phyloP scores from a whole-genome alignment of 495 filamentous ascomycete species.

The Penicillium canescens region DNA sequence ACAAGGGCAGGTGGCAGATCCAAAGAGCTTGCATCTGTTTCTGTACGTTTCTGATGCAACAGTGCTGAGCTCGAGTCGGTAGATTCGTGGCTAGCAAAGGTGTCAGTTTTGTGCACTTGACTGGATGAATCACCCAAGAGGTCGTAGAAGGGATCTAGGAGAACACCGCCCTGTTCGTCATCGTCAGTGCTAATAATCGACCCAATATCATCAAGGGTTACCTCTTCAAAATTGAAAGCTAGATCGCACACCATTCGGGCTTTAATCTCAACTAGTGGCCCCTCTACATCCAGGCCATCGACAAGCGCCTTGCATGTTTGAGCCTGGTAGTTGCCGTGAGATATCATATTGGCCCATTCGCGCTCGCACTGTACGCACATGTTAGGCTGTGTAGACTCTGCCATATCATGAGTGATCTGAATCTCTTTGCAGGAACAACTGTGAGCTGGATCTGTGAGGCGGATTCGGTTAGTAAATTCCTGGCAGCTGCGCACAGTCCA shows the following conservation, averaged over 20 bases:
- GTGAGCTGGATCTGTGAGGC: not conserved
- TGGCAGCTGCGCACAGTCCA: constrained; percentile 27
- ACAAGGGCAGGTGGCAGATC: too few relatives aligned
- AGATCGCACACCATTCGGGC: constrained; percentile 12
- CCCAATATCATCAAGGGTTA: too few relatives aligned
- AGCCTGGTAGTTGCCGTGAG: not conserved
- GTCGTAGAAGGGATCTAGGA: too few relatives aligned
- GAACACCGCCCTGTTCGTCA: too few relatives aligned
- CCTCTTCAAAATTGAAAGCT: too few relatives aligned
- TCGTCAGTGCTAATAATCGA: too few relatives aligned
- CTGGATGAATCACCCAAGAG: too few relatives aligned
- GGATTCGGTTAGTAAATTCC: constrained; percentile 20
- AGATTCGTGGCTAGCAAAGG: too few relatives aligned
- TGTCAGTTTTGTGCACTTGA: too few relatives aligned
- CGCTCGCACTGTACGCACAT: constrained; percentile 16
- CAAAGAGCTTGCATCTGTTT: too few relatives aligned
- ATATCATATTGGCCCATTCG: constrained; percentile 1
- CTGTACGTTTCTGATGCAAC: too few relatives aligned
- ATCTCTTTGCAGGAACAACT: constrained; percentile 4
- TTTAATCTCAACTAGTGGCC: constrained; percentile 6
- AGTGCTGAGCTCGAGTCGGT: too few relatives aligned
- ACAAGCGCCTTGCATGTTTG: not conserved
- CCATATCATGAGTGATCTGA: constrained; percentile 7
- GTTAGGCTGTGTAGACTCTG: not conserved
- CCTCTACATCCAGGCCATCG: constrained; percentile 5